Evolutionary conservation across 1,284 basidiomycete genomes (phyloP), one percentile per base, ranked within the genome.

Genomic region (Cutaneotrichosporon dermatis): DNA sequence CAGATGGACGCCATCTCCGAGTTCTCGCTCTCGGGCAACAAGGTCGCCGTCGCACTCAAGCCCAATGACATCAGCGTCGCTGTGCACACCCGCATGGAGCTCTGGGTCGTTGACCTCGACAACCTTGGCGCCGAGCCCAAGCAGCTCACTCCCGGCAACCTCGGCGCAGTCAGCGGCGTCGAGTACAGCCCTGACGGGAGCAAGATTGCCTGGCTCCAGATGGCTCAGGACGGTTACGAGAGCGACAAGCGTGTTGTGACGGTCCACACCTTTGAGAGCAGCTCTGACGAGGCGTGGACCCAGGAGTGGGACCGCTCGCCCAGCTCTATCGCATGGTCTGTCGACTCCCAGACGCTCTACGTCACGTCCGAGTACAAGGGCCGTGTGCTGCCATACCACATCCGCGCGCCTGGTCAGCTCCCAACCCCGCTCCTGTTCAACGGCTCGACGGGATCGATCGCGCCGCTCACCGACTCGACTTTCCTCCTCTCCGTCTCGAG

Each of bases 201-300:
- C 56, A 89, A 88, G 75, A 84, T 85, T 1, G 90, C 88, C 0
- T 96, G 92, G 92, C 79, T 90, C 43, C 88, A 96, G 76, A 83
- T 92, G 64, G 85, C 86, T 51, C 74, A 88, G 71, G 91, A 96
- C 70, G 92, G 92, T 1, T 88, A 93, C 69, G 92, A 96, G 76
- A 83, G 87, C 25, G 80, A 81, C 63, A 65, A 70, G 25, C 71
- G 76, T 43, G 87, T 89, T 69, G 82, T 93, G 50, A 85, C 92
- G 52, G 83, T 93, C 11, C 89, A 87, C 68, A 75, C 76, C 70
- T 76, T 93, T 15, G 58, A 63, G 34, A 54, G 54, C 11, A 61
- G 64, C 37, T 64, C 66, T 42, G 56, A 54, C 13, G 51, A 52
- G 37, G 51, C 65, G 9, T 76, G 74, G 61, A 89, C 89, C 0